These are phyloP conservation scores for Emericellopsis terricola DNA, from an alignment of 495 filamentous ascomycete species.

Conservation along the genomic window DNA sequence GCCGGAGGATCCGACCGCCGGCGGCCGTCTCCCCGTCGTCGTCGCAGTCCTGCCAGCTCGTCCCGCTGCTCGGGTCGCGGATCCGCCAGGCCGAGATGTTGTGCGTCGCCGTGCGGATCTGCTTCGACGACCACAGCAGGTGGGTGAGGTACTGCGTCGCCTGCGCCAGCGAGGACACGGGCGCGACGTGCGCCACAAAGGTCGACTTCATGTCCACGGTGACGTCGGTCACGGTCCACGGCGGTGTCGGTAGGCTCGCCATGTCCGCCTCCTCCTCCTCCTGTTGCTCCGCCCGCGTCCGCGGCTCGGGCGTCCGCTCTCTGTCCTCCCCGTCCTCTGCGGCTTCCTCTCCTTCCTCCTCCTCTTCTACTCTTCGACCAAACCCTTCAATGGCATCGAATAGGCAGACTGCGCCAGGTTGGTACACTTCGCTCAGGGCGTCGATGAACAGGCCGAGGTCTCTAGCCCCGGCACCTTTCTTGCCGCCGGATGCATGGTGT, in stretches of 20 bases:
- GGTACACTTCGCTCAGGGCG: slow-evolving; percentile 44
- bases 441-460: slow-evolving; percentile 47
- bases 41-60: slow-evolving; percentile 72
- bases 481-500: slow-evolving; percentile 23
- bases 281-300: slow-evolving; percentile 3
- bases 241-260: slow-evolving; percentile 13
- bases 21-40: slow-evolving; percentile 97
- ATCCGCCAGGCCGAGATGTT: slow-evolving; percentile 61
- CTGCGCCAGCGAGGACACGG: slow-evolving; percentile 46
- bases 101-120: slow-evolving; percentile 69
- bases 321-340: slow-evolving; percentile 4
- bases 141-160: slow-evolving; percentile 52
- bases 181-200: slow-evolving; percentile 61
- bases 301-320: neutral
- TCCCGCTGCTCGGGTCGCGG: slow-evolving; percentile 22
- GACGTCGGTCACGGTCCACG: slow-evolving; percentile 55
- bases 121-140: slow-evolving; percentile 62
- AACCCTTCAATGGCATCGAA: slow-evolving; percentile 70
- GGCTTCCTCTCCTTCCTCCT: slow-evolving; percentile 5
- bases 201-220: slow-evolving; percentile 72
- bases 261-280: slow-evolving; percentile 2
- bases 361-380: slow-evolving; percentile 5
- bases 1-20: slow-evolving; percentile 63
- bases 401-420: slow-evolving; percentile 63
- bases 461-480: slow-evolving; percentile 49